Evolutionary conservation across 345 rosid species (phyloP), one percentile per base, ranked within the genome.

Genomic region (Zanthoxylum bungeanum): DNA sequence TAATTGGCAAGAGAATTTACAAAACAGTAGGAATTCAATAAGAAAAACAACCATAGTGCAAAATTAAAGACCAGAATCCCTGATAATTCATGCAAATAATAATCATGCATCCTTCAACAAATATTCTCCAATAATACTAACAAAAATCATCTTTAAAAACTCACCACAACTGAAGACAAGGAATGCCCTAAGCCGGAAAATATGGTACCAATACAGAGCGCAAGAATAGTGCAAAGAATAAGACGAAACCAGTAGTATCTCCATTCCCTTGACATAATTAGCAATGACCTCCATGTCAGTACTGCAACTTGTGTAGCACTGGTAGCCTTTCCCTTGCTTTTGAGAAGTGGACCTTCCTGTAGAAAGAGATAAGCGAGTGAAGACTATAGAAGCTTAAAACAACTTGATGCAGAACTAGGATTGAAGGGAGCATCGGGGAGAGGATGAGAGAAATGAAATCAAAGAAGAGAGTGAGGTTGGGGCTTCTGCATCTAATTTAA

Each of bases 201-300:
- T 19, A 91, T 86, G 0, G 94, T 92, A 57, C 96, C 94, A 64
- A 95, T 78, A 71, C 87, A 86, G 63, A 95, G 88, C 7, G 93
- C 79, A 60, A 95, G 96, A 61, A 89, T 80, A 93, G 91, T 89
- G 73, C 72, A 91, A 56, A 95, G 92, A 82, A 93, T 81, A 70
- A 95, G 90, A 4, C 99, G 88, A 73, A 95, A 90, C 99, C 99
- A 95, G 79, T 91, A 92, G 85, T 95, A 92, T 76, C 91, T 91
- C 99, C 98, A 95, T 76, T 95, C 99, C 69, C 98, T 90, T 4
- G 99, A 95, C 98, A 92, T 95, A 62, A 92, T 87, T 73, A 92
- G 81, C 70, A 95, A 80, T 10, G 99, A 92, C 82, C 99, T 87
- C 99, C 99, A 95, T 22, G 97, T 95, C 80, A 95, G 82, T 34